Base-by-base conservation (phyloP, 2,329 filamentous ascomycete species). In the Ramichloridium luteum region DNA sequence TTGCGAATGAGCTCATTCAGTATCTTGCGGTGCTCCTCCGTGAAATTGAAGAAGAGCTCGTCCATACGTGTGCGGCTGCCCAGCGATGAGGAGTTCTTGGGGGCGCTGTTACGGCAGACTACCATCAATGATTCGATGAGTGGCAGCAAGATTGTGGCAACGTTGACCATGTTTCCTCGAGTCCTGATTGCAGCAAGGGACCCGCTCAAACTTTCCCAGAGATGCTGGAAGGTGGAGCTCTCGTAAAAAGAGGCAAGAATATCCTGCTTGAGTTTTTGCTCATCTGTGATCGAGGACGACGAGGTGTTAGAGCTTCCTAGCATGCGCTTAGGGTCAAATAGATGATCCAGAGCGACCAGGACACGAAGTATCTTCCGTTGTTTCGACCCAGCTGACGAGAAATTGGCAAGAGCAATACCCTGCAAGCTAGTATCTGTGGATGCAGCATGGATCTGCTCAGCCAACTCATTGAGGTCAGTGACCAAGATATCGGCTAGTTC, bases 81-180 rank as follows among this genome's bases (percentile, higher is more conserved):
- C n/a, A n/a, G n/a, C 20, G 20, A 23, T 23, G 20, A 8, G 8
- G 20, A 23, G 20, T n/a, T n/a, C 50, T 92, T 84, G 1, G 83
- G 80, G 2, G 84, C 80, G 6, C 85, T 93, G 57, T 96, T 96
- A 66, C 96, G 98, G 70, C 92, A 98, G 16, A 98, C 86, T 32
- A 98, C 90, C 90, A 98, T 98, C 39, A 98, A 67, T 4, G 86
- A 84, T 58, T 98, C 90, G 39, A 98, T 94, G 16, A 98, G 65
- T 16, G 90, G 90, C 20, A 96, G 66, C 15, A 98, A 69, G 41
- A 96, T 96, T 1, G 88, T 96, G 16, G 90, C 92, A 35, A 98
- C 86, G 49, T 93, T 94, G 51, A 96, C 74, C 77, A 96, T 90
- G 53, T 84, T 92, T 54, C 93, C 86, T 35, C 86, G 81, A 56